phyloP scores from a whole-genome alignment of 768 basidiomycete genomes.

The Mycena rosella region DNA sequence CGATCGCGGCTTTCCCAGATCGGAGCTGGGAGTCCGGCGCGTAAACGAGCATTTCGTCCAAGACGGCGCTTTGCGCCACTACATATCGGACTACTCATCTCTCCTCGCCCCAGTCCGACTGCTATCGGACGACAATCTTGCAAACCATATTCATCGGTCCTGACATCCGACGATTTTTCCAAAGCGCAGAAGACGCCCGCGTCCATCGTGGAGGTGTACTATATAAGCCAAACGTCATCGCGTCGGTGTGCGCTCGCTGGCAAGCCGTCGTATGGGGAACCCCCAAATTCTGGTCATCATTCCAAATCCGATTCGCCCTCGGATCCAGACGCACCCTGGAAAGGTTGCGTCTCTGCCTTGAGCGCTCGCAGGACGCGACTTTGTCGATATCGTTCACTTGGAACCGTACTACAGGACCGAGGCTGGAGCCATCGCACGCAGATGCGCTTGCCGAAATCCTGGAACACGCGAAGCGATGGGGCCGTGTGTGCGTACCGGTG shows the following conservation, averaged over 20 bases:
- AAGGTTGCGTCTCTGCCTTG: neutral
- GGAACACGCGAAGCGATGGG: slow-evolving; percentile 10
- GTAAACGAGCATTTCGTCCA: neutral
- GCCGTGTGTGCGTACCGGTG: neutral
- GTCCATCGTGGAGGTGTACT: neutral
- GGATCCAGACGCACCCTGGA: neutral
- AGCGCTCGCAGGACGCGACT: neutral
- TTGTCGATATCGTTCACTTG: neutral
- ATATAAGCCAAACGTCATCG: neutral
- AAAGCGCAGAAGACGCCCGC: too few species aligned
- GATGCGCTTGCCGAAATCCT: neutral
- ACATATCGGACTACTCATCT: slow-evolving; percentile 12
- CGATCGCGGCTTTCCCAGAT: neutral
- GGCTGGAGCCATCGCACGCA: neutral
- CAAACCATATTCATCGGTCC: neutral
- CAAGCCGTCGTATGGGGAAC: neutral
- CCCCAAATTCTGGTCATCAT: neutral
- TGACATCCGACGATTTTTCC: slow-evolving; percentile 2
- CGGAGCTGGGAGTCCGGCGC: neutral
- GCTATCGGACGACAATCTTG: neutral
- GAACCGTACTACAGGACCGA: too few species aligned
- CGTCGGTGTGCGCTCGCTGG: neutral
- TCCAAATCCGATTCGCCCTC: neutral
- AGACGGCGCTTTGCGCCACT: neutral
- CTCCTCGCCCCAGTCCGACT: slow-evolving; percentile 8